phyloP scores from a whole-genome alignment of 2,329 filamentous ascomycete species.

The Cryphonectria parasitica region DNA sequence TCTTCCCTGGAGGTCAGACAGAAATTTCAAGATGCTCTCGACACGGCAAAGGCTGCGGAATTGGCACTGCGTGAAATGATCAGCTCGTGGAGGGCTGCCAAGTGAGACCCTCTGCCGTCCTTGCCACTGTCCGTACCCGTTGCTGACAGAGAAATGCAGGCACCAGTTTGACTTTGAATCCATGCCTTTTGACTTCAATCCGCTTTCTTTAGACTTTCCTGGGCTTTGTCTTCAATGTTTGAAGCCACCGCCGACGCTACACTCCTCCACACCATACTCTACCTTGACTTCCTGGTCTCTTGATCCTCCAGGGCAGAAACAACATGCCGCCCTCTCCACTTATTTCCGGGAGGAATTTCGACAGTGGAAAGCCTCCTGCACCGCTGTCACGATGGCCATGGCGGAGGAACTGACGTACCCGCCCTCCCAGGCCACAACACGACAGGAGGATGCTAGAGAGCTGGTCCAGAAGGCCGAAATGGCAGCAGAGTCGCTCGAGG shows the following conservation, averaged over 20 bases:
- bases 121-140: neutral
- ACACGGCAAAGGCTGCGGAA: constrained; percentile 83
- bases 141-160: constrained; percentile 40
- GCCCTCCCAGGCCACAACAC: constrained; percentile 41
- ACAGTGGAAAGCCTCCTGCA: constrained; percentile 62
- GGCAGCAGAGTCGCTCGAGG: constrained; percentile 64
- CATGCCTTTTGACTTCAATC: constrained; percentile 77
- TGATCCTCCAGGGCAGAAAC: constrained; percentile 71
- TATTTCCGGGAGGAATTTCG: constrained; percentile 71
- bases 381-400: constrained; percentile 52
- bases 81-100: constrained; percentile 80
- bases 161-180: constrained; percentile 59
- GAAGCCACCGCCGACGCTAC: constrained; percentile 78
- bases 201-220: constrained; percentile 83
- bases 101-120: constrained; percentile 58
- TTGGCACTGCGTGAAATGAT: constrained; percentile 83
- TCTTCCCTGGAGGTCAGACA: constrained; percentile 66
- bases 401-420: constrained; percentile 58
- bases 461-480: constrained; percentile 53
- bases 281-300: constrained; percentile 82
- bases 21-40: constrained; percentile 69
- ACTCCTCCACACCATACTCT: constrained; percentile 78
- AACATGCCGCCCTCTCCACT: constrained; percentile 71
- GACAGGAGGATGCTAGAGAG: constrained; percentile 49
- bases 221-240: constrained; percentile 82